Evolutionary conservation across 2,329 filamentous ascomycete species (phyloP).

Genomic region (Talaromyces sp.): DNA sequence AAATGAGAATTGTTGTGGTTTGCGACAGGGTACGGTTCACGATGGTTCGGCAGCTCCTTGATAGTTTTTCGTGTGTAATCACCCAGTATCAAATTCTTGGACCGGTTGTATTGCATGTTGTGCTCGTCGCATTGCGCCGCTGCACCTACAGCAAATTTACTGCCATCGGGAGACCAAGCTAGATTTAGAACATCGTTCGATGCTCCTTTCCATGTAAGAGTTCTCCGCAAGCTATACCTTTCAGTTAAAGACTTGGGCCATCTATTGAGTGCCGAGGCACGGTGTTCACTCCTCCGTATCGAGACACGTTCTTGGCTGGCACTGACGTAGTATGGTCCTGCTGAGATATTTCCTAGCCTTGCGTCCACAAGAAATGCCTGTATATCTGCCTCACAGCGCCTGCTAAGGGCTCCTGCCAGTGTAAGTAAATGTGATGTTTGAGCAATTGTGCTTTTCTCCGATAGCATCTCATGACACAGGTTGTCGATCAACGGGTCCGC

Average conservation of each 20-base stretch:
- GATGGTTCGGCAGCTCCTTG: constrained; percentile 55
- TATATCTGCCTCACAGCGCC: constrained; percentile 22
- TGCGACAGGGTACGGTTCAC: constrained; percentile 44
- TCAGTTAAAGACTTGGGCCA: constrained; percentile 20
- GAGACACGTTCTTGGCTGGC: constrained; percentile 6
- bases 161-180: constrained; percentile 55
- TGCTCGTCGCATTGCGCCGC: constrained; percentile 53
- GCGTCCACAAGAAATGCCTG: constrained; percentile 24
- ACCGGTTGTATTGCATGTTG: constrained; percentile 60
- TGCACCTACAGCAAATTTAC: constrained; percentile 55
- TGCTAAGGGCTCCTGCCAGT: constrained; percentile 18
- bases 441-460: neutral
- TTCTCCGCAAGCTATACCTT: constrained; percentile 6
- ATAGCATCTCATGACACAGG: constrained; percentile 10
- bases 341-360: constrained; percentile 20
- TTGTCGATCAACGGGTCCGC: constrained; percentile 4
- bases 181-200: constrained; percentile 57
- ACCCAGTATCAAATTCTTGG: constrained; percentile 56
- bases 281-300: neutral
- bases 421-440: constrained; percentile 15
- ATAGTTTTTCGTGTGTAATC: constrained; percentile 42
- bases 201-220: constrained; percentile 53
- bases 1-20: constrained; percentile 51
- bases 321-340: constrained; percentile 19
- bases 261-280: neutral